Base-by-base conservation (phyloP, 352 stramenopile species). In the Pseudoperonospora humuli region DNA sequence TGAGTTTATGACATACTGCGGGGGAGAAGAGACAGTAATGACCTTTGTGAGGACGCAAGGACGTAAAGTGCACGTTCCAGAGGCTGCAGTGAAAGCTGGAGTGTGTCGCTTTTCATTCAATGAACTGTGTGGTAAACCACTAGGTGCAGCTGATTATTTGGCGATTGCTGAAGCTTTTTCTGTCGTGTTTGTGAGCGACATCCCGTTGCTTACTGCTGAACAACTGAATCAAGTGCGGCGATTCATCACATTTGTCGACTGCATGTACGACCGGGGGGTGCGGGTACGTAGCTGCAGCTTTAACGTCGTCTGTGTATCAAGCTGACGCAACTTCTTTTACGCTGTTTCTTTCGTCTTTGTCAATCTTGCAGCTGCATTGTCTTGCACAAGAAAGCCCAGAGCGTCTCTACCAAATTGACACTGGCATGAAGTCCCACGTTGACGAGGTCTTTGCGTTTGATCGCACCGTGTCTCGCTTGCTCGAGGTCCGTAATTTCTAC, bases 161-260 rank as follows among this genome's bases (percentile, higher is more conserved):
- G 85, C 80, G 2, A 92, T 99, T 52, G 92, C 87, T 5, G 70
- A 88, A 27, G 61, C 70, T 5, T 92, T 90, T 41, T 62, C 73
- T 0, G 65, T 84, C 9, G 75, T 98, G n/a, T 92, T 97, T 60
- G 55, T 98, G 24, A 68, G 86, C 33, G 68, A 97, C 43, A 91
- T 99, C 49, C 93, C 95, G 5, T 43, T 69, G 14, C 66, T 98
- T 11, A 80, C 75, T 11, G 57, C 95, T 8, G 67, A 91, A n/a
- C 70, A 80, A 45, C 86, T 97, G 43, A 96, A 98, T 63, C 57
- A 84, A 52, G 79, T 88, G 51, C 81, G 95, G 39, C 84, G 96
- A 41, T 98, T 99, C 60, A 98, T 99, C 58, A 98, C 95, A 9
- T 89, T 99, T 37, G 78, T 99, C 48, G 96, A 99, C 70, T 96